Evolutionary conservation across 2,329 filamentous ascomycete species (phyloP), one percentile per base, ranked within the genome.

Genomic region (Trichocomaceae sp.): DNA sequence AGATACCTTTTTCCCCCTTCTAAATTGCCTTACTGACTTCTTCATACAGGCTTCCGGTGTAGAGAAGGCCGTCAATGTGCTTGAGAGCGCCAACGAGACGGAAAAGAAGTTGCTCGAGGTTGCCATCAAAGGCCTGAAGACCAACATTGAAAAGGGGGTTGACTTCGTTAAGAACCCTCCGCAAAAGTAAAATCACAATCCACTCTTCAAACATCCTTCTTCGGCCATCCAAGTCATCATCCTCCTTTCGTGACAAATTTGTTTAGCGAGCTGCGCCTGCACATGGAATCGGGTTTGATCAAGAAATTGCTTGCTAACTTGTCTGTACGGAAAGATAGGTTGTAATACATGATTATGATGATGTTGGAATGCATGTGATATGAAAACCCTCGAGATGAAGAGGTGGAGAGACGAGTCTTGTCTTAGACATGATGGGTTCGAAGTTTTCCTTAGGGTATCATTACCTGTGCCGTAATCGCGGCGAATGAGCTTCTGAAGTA

Each of bases 141-240:
- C 83, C 77, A 97, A 97, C 79, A 96, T 99, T 72, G 77, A 83
- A 69, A 96, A 97, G 84, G 93, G 93, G 71, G 79, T 96, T 70
- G 83, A 85, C 71, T 99, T 97, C 72, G 86, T 86, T 75, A 81
- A 88, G 79, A 91, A 86, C 81, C 84, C 88, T 72, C 87, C 90
- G 70, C 84, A 90, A 83, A 91, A 91, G 88, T 91, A 84, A 88
- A 79, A 74, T 64, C 62, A 67, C 66, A 68, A 71, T 66, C 67
- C 60, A 63, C 55, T 47, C 60, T 50, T 57, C n/a, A n/a, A 56
- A 62, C 57, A 57, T 47, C 23, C 7, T 46, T 50, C 47, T 54
- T 58, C 52, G 31, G 57, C 58, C 54, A 59, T 56, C 48, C 59
- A 58, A 57, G 56, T 59, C 57, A 59, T 57, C 55, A 57, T 55